Percentiles rank a stretch among this genome's conserved stretches.
These are phyloP conservation scores for Boletus insuetus DNA, from an alignment of 768 basidiomycete genomes.

Conservation along the genomic window DNA sequence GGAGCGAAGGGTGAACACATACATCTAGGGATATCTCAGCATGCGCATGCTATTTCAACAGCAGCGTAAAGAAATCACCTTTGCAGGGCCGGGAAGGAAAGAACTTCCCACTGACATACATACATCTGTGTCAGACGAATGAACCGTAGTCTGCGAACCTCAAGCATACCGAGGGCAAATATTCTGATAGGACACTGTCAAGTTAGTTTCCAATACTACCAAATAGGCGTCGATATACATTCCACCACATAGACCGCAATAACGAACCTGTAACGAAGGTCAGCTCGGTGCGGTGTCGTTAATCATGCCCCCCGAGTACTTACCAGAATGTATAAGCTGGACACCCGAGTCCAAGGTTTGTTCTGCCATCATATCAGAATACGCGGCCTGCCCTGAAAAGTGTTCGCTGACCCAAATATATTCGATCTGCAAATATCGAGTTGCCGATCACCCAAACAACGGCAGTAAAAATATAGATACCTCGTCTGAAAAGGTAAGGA, in stretches of 20 bases:
- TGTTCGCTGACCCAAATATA: background rate
- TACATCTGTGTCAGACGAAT: background rate
- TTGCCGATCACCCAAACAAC: background rate
- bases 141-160: too few species aligned
- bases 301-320: background rate
- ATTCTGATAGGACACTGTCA: background rate
- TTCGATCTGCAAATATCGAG: background rate
- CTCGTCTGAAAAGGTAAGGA: constrained; percentile 2
- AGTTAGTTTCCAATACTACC: background rate
- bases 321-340: background rate
- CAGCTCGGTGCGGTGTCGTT: background rate
- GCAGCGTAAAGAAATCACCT: background rate
- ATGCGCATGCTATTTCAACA: background rate
- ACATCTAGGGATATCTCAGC: background rate
- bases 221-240: background rate
- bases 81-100: constrained; percentile 1
- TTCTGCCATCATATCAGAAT: background rate
- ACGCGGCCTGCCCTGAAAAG: background rate
- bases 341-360: background rate
- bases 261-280: constrained; percentile 1
- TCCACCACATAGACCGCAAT: constrained; percentile 1
- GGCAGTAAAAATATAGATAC: background rate
- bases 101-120: constrained; percentile 4
- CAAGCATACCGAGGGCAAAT: background rate
- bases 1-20: background rate